Conservation (phyloP, 176 grass and related monocot genomes). For the Cenchrus americanus region DNA sequence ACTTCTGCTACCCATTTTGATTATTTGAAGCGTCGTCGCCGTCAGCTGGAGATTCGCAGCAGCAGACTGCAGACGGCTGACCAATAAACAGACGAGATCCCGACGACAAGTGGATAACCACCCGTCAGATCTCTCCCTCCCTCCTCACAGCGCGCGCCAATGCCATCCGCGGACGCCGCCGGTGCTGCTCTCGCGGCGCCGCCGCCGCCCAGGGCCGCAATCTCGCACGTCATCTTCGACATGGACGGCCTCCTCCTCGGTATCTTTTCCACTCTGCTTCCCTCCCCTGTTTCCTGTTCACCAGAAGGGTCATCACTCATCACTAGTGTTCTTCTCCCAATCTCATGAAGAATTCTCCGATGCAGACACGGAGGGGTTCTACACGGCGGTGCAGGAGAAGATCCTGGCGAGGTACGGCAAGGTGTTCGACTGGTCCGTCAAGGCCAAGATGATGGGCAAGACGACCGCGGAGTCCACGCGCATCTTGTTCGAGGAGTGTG, state of each 20-base stretch:
- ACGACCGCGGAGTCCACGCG: slow-evolving; percentile 71
- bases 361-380: slow-evolving; percentile 90
- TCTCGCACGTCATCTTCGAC: slow-evolving; percentile 94
- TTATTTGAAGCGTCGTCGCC: neutral
- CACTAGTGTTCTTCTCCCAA: neutral
- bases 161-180: slow-evolving; percentile 36
- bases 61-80: no score
- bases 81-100: neutral
- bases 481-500: slow-evolving; percentile 75
- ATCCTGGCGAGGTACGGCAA: slow-evolving; percentile 83
- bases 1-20: neutral
- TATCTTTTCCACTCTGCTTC: slow-evolving; percentile 7
- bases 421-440: slow-evolving; percentile 86
- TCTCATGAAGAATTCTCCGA: neutral
- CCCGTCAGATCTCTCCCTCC: slow-evolving; percentile 29
- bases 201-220: neutral
- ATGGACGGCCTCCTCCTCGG: slow-evolving; percentile 92
- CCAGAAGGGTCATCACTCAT: no score
- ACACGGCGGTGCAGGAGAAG: slow-evolving; percentile 90
- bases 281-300: neutral
- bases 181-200: slow-evolving; percentile 2
- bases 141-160: neutral
- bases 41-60: neutral
- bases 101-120: neutral
- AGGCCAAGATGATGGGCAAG: slow-evolving; percentile 96